These are phyloP conservation scores for Corylus heterophylla DNA, from an alignment of 306 rosid genomes.

Conservation along the genomic window DNA sequence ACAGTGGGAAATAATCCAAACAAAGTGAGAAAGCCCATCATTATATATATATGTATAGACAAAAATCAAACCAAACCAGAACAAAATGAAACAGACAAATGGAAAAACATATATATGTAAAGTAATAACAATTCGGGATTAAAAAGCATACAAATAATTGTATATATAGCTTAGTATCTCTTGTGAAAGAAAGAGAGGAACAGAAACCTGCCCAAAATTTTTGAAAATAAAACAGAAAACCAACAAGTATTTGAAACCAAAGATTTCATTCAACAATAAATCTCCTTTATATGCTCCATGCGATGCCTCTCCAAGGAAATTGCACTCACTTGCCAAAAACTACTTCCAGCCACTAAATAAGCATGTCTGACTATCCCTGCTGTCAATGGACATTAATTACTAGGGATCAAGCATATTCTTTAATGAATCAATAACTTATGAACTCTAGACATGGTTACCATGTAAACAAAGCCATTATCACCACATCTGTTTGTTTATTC, in stretches of 20 bases:
- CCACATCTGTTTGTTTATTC: not conserved
- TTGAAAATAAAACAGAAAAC: not conserved
- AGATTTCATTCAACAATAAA: not conserved
- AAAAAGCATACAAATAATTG: not conserved
- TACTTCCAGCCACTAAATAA: not conserved
- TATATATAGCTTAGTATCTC: not conserved
- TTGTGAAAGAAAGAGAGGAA: not conserved
- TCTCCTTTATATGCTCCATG: not conserved
- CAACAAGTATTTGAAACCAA: not conserved
- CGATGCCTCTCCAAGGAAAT: not conserved
- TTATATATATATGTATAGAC: not conserved
- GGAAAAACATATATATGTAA: not conserved
- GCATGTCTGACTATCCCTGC: not conserved
- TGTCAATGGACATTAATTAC: not conserved
- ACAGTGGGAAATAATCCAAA: conserved; percentile 7
- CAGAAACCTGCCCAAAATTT: not conserved
- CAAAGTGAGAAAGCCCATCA: not conserved
- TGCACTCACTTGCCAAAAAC: not conserved
- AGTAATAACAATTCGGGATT: not conserved
- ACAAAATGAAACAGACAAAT: not conserved
- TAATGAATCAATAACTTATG: not conserved
- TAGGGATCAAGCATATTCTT: not conserved
- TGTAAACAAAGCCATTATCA: not conserved
- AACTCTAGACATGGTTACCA: not conserved
- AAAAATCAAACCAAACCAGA: not conserved